Evolutionary conservation across 768 basidiomycete species (phyloP), one percentile per base, ranked within the genome.

Genomic region (Mycena albidolilacea): DNA sequence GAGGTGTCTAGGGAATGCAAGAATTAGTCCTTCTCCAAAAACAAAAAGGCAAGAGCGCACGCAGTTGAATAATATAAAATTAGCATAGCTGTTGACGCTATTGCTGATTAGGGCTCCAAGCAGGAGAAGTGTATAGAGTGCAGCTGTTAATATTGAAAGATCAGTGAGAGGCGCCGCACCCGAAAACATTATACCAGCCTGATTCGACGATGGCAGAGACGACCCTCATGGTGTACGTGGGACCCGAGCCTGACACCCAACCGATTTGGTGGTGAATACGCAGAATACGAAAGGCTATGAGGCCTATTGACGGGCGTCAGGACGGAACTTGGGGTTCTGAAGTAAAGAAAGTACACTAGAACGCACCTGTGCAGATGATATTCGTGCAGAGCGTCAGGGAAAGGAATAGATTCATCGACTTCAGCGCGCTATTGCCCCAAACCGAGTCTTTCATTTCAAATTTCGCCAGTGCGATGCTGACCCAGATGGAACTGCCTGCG

Each of bases 301-400:
- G 35, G n/a, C 30, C 37, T 58, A 19, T 37, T 58, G 15, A 4
- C 1, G 35, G 14, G 30, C 14, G 17, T 5, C 37, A 37, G 30
- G 14, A 58, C 37, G 4, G 57, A 58, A 58, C 35, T 30, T 35
- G 54, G 12, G 3, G 17, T 46, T 30, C n/a, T n/a, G n/a, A 54
- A 10, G 19, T 7, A 23, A 10, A n/a, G 52, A 58, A 14, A 35
- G 7, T 35, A 2, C 57, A 35, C 35, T 5, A n/a, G n/a, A n/a
- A n/a, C n/a, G n/a, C 14, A 58, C 57, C 57, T 8, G 57, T 58
- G 57, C 57, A 58, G 14, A 58, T 58, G 17, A 58, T 15, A 38
- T 58, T 58, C 17, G 57, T 58, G 35, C 52, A 54, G 52, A 54
- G 52, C 21, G 52, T 23, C 3, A 23, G 52, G 1, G 57, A 58